These are phyloP conservation scores for Xylaria sp. DNA, from an alignment of 2,329 filamentous ascomycete species.

Conservation along the genomic window DNA sequence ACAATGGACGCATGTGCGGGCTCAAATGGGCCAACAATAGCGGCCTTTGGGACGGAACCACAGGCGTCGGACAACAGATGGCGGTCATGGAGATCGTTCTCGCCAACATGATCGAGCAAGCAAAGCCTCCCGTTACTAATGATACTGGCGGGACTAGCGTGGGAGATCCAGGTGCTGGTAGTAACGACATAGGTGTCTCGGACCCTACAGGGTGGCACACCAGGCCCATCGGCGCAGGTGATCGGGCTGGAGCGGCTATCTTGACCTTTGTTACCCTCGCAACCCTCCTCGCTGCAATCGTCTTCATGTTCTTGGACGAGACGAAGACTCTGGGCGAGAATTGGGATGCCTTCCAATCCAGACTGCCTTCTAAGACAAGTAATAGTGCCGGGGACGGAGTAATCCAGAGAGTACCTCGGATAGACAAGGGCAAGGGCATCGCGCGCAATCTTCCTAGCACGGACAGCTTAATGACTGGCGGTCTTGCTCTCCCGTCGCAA, in stretches of 20 bases:
- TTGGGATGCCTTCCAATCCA: constrained; percentile 23
- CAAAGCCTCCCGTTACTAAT: constrained; percentile 36
- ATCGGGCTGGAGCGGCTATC: constrained; percentile 64
- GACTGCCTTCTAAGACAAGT: neutral
- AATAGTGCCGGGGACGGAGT: neutral
- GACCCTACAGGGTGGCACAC: constrained; percentile 25
- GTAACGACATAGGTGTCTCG: constrained; percentile 41
- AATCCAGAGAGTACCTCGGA: neutral
- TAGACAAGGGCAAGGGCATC: constrained; percentile 4
- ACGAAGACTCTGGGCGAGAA: constrained; percentile 27
- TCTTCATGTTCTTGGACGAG: constrained; percentile 48
- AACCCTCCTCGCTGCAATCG: constrained; percentile 47
- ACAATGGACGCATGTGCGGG: constrained; percentile 54
- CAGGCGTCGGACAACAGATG: constrained; percentile 67
- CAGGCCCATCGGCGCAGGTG: constrained; percentile 48
- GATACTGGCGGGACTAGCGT: constrained; percentile 46
- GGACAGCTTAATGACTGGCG: neutral
- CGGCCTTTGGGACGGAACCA: constrained; percentile 51
- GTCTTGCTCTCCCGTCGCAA: neutral
- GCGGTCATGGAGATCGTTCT: constrained; percentile 60
- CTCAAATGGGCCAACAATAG: constrained; percentile 51
- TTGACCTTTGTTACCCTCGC: constrained; percentile 53
- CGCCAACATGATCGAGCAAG: constrained; percentile 50
- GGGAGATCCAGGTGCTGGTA: constrained; percentile 43
- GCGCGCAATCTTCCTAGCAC: neutral